Conservation (phyloP, 2,329 filamentous ascomycete genomes). For the Pseudogymnoascus sp. region DNA sequence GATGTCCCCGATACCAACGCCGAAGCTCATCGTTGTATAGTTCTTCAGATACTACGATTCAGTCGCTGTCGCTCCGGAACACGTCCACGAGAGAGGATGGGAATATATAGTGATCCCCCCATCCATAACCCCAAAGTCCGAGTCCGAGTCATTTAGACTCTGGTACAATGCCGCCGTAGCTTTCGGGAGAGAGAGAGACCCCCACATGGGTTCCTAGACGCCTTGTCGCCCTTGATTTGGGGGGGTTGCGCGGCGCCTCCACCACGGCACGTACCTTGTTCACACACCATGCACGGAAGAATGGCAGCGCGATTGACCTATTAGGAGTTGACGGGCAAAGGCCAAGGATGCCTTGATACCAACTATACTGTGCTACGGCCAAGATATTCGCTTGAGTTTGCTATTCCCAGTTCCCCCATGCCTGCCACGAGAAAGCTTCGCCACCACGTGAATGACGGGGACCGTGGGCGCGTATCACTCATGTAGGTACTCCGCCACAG, state of each 20-base stretch:
- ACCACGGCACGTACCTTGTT: not conserved
- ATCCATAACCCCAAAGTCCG: not conserved
- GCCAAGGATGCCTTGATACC: not conserved
- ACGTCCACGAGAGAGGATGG: not conserved
- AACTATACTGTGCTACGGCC: not conserved
- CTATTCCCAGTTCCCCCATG: not conserved
- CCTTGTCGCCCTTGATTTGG: not conserved
- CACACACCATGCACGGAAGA: not conserved
- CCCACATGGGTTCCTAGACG: not conserved
- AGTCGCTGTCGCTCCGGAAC: not conserved
- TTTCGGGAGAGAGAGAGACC: not conserved
- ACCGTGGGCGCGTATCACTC: not conserved
- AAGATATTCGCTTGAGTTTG: not conserved
- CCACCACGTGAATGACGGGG: not conserved
- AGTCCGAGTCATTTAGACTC: not conserved
- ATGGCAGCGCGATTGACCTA: not conserved
- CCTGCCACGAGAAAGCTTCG: not conserved
- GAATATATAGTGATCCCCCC: not conserved
- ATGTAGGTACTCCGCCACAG: not conserved
- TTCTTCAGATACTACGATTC: not conserved
- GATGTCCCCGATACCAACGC: constrained; percentile 11
- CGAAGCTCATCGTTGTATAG: not conserved
- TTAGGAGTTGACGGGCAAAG: not conserved
- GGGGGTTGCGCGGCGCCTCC: not conserved
- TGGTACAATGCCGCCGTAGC: not conserved